Evolutionary conservation across 805 yeast species (phyloP).

Genomic region (Deakozyma indianensis): DNA sequence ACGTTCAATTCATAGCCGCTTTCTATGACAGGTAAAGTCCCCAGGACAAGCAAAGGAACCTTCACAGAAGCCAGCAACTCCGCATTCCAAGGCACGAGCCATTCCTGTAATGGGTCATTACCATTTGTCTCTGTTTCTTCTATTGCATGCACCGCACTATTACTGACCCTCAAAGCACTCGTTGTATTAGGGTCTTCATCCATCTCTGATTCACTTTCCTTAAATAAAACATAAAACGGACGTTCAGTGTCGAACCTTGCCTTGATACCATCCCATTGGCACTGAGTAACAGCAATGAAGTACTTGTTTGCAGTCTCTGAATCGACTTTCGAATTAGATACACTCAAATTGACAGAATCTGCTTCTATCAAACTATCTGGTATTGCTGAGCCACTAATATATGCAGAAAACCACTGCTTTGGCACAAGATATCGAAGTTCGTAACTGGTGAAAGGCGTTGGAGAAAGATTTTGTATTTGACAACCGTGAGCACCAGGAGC

Average conservation of each 20-base stretch:
- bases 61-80: background rate
- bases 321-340: background rate
- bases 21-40: background rate
- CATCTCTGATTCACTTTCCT: no score
- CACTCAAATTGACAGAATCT: background rate
- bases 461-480: background rate
- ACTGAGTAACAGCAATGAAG: background rate
- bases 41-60: background rate
- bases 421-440: background rate
- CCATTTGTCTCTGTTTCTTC: no score
- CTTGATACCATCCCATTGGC: background rate
- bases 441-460: background rate
- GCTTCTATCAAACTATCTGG: background rate
- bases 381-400: background rate
- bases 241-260: background rate
- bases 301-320: background rate
- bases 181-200: no score
- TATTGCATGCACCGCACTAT: no score
- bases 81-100: background rate
- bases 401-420: background rate
- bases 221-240: background rate
- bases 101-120: no score
- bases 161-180: no score
- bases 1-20: background rate
- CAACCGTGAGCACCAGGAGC: no score